phyloP scores from a whole-genome alignment of 352 stramenopile genomes.

The Pythium brassicae region DNA sequence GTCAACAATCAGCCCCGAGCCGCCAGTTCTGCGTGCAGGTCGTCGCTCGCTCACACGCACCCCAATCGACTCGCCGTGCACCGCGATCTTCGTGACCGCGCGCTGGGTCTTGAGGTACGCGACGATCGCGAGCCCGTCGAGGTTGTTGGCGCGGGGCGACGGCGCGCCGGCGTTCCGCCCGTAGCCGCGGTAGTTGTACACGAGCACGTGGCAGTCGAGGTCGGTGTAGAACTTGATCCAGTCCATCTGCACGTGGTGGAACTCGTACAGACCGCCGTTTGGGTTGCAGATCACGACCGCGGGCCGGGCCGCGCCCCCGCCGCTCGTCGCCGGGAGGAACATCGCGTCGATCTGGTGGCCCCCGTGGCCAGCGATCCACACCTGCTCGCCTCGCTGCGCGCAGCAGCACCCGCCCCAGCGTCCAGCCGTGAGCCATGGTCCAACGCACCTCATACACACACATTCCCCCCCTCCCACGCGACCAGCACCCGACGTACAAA shows the following conservation, averaged over 20 bases:
- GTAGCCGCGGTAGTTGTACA: conserved; percentile 88
- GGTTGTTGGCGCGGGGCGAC: conserved; percentile 55
- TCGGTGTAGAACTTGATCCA: conserved; percentile 88
- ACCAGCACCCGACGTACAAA: conserved; percentile 48
- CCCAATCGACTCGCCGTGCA: conserved; percentile 84
- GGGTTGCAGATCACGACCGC: conserved; percentile 81
- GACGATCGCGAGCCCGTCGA: conserved; percentile 70
- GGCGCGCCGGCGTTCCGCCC: conserved; percentile 62
- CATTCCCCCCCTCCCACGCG: too few relatives aligned
- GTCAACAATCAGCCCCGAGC: too few relatives aligned
- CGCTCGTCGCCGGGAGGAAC: conserved; percentile 53
- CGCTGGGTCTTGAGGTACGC: conserved; percentile 58
- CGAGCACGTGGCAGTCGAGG: conserved; percentile 67
- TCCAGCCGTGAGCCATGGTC: too few relatives aligned
- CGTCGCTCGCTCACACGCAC: conserved; percentile 8
- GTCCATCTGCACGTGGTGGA: conserved; percentile 87
- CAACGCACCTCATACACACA: too few relatives aligned
- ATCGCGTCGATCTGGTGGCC: conserved; percentile 76
- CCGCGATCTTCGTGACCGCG: conserved; percentile 47
- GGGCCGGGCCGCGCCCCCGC: conserved; percentile 28
- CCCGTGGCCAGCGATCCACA: conserved; percentile 67
- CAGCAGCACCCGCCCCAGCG: neutral
- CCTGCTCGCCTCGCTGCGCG: conserved; percentile 65
- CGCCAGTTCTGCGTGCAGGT: too few relatives aligned
- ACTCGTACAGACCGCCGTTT: conserved; percentile 83